Percentiles rank a stretch among this genome's conserved stretches.
phyloP scores from a whole-genome alignment of 2,329 filamentous ascomycete species.

The Pseudopyricularia javanii region DNA sequence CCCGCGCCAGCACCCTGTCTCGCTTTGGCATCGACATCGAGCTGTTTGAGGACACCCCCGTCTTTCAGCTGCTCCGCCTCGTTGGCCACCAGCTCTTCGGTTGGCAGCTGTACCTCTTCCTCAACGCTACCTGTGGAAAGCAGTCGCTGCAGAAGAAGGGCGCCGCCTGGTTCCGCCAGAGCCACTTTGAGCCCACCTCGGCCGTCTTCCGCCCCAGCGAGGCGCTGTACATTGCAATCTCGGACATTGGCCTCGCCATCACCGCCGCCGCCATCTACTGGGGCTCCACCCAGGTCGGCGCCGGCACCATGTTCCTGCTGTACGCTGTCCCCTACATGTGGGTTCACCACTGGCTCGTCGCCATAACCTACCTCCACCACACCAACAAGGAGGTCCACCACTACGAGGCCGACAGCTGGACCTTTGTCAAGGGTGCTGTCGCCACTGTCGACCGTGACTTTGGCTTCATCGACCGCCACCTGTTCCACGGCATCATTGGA shows the following conservation, averaged over 20 bases:
- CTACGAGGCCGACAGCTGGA: conserved; percentile 47
- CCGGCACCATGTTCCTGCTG: conserved; percentile 41
- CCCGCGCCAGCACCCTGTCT: not conserved
- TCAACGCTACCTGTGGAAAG: conserved; percentile 40
- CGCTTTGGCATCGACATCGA: conserved; percentile 29
- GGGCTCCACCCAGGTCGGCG: conserved; percentile 38
- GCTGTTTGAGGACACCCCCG: conserved; percentile 51
- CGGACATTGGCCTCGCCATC: conserved; percentile 45
- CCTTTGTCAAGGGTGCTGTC: conserved; percentile 47
- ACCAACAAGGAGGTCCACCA: conserved; percentile 48
- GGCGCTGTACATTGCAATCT: conserved; percentile 40
- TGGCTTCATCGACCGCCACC: conserved; percentile 50
- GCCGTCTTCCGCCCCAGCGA: conserved; percentile 48
- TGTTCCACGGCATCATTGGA: conserved; percentile 56
- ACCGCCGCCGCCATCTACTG: conserved; percentile 38
- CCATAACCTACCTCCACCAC: conserved; percentile 67
- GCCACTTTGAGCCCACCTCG: conserved; percentile 50
- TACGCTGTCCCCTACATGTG: conserved; percentile 64
- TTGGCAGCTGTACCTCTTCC: conserved; percentile 51
- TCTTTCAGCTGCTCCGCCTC: conserved; percentile 39
- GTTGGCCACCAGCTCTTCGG: conserved; percentile 51
- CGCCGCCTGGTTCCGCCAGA: conserved; percentile 27
- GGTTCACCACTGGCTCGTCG: conserved; percentile 96
- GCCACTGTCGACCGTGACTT: conserved; percentile 54
- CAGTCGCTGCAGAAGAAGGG: conserved; percentile 32